Evolutionary conservation across 2,329 filamentous ascomycete species (phyloP).

Genomic region (Emmonsiellopsis sp.): DNA sequence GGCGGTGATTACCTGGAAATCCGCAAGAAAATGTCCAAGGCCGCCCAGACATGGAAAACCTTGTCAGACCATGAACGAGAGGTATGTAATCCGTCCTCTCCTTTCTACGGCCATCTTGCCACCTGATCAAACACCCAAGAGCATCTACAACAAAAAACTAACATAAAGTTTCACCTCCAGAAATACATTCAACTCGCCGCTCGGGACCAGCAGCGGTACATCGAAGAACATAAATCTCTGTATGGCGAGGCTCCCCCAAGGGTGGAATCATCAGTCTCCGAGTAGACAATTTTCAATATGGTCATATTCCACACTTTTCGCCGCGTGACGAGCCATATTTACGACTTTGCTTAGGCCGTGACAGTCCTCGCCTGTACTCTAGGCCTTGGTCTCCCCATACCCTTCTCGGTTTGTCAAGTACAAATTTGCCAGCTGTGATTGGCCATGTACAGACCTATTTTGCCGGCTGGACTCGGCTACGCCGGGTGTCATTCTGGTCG

Average conservation of each 20-base stretch:
- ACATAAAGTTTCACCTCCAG: constrained; percentile 6
- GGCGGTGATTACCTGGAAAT: constrained; percentile 17
- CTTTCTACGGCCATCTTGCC: neutral
- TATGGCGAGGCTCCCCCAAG: constrained; percentile 14
- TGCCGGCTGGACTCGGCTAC: too few species aligned
- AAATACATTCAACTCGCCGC: constrained; percentile 15
- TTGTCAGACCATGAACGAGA: constrained; percentile 26
- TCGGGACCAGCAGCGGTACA: constrained; percentile 16
- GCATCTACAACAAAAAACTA: neutral
- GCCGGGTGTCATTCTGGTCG: neutral
- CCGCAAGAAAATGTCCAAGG: constrained; percentile 20
- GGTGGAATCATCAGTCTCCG: neutral
- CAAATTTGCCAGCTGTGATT: too few species aligned
- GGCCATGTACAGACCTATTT: too few species aligned
- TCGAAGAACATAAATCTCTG: constrained; percentile 16
- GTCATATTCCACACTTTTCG: neutral
- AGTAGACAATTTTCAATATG: neutral
- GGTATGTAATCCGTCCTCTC: constrained; percentile 10
- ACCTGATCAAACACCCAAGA: neutral
- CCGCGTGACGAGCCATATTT: too few species aligned
- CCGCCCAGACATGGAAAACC: constrained; percentile 16
- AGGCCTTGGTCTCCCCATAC: too few species aligned
- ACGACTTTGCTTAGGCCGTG: too few species aligned
- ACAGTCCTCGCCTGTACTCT: too few species aligned
- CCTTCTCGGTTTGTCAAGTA: too few species aligned